Conservation (phyloP, 495 filamentous ascomycete genomes). For the Podospora pseudopauciseta region DNA sequence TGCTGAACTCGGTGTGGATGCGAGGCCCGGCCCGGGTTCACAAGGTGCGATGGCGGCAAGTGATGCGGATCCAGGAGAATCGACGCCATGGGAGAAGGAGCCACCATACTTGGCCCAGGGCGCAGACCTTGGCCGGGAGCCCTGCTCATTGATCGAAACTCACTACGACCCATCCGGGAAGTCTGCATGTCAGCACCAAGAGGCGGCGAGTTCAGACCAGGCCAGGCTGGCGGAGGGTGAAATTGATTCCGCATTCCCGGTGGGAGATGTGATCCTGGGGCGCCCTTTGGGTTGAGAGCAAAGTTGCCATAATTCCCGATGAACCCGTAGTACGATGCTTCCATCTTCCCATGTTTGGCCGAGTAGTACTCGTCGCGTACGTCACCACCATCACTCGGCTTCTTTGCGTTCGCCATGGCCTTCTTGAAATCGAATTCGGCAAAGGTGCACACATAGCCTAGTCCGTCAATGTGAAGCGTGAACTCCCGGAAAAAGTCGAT, state of each 20-base stretch:
- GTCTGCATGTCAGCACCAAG: constrained; percentile 53
- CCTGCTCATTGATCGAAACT: constrained; percentile 26
- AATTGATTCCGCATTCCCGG: constrained; percentile 57
- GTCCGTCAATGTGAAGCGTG: constrained; percentile 91
- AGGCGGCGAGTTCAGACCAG: constrained; percentile 62
- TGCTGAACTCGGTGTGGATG: constrained; percentile 39
- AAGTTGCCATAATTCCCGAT: constrained; percentile 88
- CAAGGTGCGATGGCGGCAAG: constrained; percentile 54
- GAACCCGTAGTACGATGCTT: constrained; percentile 89
- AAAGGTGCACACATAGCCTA: constrained; percentile 94
- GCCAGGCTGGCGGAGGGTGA: constrained; percentile 76
- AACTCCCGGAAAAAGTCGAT: constrained; percentile 98
- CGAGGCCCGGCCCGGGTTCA: neutral
- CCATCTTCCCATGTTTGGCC: constrained; percentile 95
- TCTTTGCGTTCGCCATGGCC: constrained; percentile 54
- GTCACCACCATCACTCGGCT: constrained; percentile 44
- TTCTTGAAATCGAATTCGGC: constrained; percentile 98
- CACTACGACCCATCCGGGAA: constrained; percentile 47
- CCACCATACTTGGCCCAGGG: constrained; percentile 32
- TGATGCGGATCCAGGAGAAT: constrained; percentile 84
- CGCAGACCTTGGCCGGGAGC: constrained; percentile 24
- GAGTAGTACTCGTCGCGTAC: constrained; percentile 88
- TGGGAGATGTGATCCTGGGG: constrained; percentile 45
- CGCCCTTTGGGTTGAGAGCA: constrained; percentile 58
- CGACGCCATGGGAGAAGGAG: constrained; percentile 61